phyloP scores from a whole-genome alignment of 192 early-diverging fungal genomes.

The Podila epicladia region DNA sequence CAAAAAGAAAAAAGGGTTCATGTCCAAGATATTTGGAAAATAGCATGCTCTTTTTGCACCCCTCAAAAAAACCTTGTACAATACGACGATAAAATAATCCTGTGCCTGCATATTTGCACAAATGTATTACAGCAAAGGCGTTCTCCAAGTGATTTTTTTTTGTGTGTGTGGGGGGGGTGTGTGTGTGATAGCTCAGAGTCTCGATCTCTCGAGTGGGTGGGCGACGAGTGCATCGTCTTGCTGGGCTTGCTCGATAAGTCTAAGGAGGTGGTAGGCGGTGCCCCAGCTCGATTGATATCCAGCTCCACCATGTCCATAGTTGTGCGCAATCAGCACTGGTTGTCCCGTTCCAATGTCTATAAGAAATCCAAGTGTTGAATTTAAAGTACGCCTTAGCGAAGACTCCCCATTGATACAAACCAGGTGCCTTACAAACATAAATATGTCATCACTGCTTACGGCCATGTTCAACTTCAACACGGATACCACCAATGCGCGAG shows the following conservation, averaged over 20 bases:
- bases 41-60: background rate
- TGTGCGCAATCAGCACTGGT: constrained; percentile 60
- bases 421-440: background rate
- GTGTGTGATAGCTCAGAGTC: too few species aligned
- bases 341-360: constrained; percentile 42
- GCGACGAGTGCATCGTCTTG: background rate
- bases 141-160: too few species aligned
- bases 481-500: constrained; percentile 53
- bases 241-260: constrained; percentile 47
- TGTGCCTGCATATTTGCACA: too few species aligned
- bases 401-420: background rate
- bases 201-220: background rate
- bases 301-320: constrained; percentile 71
- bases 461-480: constrained; percentile 64
- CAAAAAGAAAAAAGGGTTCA: constrained; percentile 51
- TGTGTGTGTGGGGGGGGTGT: too few species aligned
- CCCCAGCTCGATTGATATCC: constrained; percentile 74
- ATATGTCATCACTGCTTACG: constrained; percentile 31
- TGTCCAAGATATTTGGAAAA: constrained; percentile 50
- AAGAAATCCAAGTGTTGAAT: background rate
- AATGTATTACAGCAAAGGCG: background rate
- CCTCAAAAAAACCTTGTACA: background rate
- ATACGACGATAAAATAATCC: too few species aligned
- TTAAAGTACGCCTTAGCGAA: background rate
- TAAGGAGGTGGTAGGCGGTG: constrained; percentile 48